These are phyloP conservation scores for Solanum acaule DNA, from an alignment of 257 asterid species.

Conservation along the genomic window DNA sequence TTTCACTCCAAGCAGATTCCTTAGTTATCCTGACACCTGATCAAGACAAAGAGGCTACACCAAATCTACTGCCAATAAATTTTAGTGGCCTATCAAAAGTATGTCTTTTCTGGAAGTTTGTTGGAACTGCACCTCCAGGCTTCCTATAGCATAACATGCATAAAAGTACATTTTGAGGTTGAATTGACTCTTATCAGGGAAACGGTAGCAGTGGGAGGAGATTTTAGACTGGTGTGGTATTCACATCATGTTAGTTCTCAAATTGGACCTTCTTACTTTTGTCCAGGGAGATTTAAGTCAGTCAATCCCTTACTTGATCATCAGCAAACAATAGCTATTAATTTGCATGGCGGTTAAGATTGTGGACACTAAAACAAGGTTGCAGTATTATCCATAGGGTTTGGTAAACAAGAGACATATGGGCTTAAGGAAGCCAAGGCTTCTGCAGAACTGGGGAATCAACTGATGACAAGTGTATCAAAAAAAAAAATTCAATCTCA, in stretches of 20 bases:
- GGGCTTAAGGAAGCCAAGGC: background rate
- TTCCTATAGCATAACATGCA: background rate
- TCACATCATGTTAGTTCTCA: background rate
- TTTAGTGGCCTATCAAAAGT: constrained; percentile 55
- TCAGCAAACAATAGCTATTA: background rate
- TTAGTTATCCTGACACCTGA: constrained; percentile 75
- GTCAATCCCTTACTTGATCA: background rate
- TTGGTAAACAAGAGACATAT: background rate
- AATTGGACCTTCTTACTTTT: background rate
- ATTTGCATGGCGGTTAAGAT: background rate
- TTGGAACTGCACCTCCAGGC: background rate
- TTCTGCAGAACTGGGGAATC: background rate
- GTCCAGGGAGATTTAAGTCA: background rate
- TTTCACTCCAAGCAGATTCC: constrained; percentile 68
- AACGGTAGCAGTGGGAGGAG: background rate
- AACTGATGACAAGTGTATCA: background rate
- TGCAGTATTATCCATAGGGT: background rate
- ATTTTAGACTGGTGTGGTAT: background rate
- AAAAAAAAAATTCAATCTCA: background rate
- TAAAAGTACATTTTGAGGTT: background rate
- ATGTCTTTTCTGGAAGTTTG: background rate
- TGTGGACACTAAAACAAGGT: background rate
- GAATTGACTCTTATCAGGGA: background rate
- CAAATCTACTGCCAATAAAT: constrained; percentile 76
- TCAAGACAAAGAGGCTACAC: constrained; percentile 75